Evolutionary conservation across 176 grass and related monocot genomes (phyloP).

Genomic region (Oryza coarctata): DNA sequence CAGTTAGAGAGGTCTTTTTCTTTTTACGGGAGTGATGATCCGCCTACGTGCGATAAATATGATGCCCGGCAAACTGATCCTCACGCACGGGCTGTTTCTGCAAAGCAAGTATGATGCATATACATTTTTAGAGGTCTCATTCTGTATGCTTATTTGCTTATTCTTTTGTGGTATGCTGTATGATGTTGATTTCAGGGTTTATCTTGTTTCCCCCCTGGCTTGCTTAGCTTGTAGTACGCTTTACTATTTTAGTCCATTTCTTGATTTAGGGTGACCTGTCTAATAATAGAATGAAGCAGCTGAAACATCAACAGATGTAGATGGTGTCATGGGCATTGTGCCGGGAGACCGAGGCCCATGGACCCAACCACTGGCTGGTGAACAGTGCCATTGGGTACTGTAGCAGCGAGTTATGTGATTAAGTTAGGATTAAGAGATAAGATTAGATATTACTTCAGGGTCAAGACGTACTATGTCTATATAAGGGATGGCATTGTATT

Average conservation of each 20-base stretch:
- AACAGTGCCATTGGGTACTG: no score
- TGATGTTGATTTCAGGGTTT: not conserved
- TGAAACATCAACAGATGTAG: not conserved
- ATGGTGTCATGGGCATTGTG: not conserved
- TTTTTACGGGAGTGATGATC: slow-evolving; percentile 36
- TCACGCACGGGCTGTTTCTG: slow-evolving; percentile 33
- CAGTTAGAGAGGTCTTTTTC: slow-evolving; percentile 36
- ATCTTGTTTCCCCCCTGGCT: not conserved
- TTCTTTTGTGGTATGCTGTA: slow-evolving; percentile 8
- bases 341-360: no score
- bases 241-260: not conserved
- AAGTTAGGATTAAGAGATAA: no score
- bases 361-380: no score
- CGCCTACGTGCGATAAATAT: slow-evolving; percentile 30
- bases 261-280: not conserved
- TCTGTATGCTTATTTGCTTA: not conserved
- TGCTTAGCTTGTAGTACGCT: not conserved
- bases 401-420: no score
- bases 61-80: slow-evolving; percentile 25
- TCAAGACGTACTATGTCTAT: no score
- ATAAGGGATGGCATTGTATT: no score
- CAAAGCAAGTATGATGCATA: slow-evolving; percentile 30
- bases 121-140: slow-evolving; percentile 26
- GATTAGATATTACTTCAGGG: no score
- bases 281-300: not conserved